phyloP scores from a whole-genome alignment of 179 eudicot species.

The Beta corolliflora region DNA sequence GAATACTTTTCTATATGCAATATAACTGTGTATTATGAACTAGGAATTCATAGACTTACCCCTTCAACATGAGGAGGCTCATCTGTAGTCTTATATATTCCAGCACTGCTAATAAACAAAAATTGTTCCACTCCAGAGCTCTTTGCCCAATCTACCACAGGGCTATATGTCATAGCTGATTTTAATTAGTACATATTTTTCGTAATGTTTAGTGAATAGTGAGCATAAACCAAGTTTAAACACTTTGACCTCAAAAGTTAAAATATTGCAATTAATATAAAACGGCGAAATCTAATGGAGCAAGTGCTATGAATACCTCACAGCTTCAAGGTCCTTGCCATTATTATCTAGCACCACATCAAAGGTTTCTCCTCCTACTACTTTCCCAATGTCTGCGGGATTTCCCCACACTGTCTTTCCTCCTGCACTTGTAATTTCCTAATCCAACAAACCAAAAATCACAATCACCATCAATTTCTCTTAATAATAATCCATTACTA shows the following conservation, averaged over 20 bases:
- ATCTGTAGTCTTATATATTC: slow-evolving; percentile 87
- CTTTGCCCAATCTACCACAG: slow-evolving; percentile 97
- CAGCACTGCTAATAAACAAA: slow-evolving; percentile 92
- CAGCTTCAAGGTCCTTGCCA: slow-evolving; percentile 94
- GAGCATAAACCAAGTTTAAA: too few relatives aligned
- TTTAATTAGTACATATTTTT: slow-evolving; percentile 1
- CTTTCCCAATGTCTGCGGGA: slow-evolving; percentile 71
- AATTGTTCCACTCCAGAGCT: slow-evolving; percentile 72
- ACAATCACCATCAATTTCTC: neutral
- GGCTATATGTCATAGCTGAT: slow-evolving; percentile 45
- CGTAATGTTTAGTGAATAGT: neutral
- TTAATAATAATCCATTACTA: neutral
- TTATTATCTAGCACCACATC: slow-evolving; percentile 94
- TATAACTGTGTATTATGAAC: neutral
- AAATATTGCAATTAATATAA: too few relatives aligned
- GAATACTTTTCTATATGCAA: neutral
- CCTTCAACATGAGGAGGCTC: slow-evolving; percentile 99
- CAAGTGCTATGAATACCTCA: slow-evolving; percentile 42
- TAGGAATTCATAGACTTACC: slow-evolving; percentile 40
- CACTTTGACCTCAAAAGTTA: too few relatives aligned
- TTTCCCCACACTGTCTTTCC: slow-evolving; percentile 95
- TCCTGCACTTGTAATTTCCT: slow-evolving; percentile 91
- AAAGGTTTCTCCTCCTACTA: slow-evolving; percentile 61
- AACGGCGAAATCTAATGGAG: too few relatives aligned
- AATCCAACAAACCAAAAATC: slow-evolving; percentile 5